These are phyloP conservation scores for Polyporus tsugae DNA, from an alignment of 1,284 basidiomycete species.

Conservation along the genomic window DNA sequence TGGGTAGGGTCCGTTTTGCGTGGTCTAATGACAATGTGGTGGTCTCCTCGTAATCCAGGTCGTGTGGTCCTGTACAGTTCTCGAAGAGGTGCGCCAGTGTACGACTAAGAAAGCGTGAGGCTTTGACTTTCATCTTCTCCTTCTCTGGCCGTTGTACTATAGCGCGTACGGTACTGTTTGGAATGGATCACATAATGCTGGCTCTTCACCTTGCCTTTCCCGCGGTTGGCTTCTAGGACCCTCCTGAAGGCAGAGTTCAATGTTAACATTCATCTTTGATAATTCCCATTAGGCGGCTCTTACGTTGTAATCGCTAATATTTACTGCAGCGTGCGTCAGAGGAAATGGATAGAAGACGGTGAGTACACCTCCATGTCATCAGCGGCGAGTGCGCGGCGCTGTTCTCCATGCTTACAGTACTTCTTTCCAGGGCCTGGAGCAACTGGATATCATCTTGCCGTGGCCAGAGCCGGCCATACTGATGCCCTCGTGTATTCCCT, in stretches of 20 bases:
- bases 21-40: not conserved
- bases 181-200: slow-evolving; percentile 12
- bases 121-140: not conserved
- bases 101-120: slow-evolving; percentile 1
- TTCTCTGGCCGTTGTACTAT: slow-evolving; percentile 15
- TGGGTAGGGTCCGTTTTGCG: not conserved
- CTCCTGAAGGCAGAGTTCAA: not conserved
- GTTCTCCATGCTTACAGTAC: not conserved
- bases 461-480: not conserved
- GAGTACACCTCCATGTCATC: not conserved
- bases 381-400: not conserved
- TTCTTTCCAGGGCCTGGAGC: not conserved
- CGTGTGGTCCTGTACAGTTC: not conserved
- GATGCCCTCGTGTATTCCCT: not conserved
- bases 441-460: not conserved
- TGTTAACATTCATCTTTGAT: not conserved
- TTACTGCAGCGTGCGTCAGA: not conserved
- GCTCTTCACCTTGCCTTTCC: not conserved
- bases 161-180: slow-evolving; percentile 11
- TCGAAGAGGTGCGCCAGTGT: slow-evolving; percentile 18
- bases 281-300: not conserved
- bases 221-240: not conserved
- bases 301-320: not conserved
- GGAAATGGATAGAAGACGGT: not conserved
- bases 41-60: slow-evolving; percentile 1